A percentile compares a stretch with the other conserved stretches of the same genome.
Evolutionary conservation across 768 basidiomycete genomes (phyloP).

Genomic region (Leccinum variicolor): DNA sequence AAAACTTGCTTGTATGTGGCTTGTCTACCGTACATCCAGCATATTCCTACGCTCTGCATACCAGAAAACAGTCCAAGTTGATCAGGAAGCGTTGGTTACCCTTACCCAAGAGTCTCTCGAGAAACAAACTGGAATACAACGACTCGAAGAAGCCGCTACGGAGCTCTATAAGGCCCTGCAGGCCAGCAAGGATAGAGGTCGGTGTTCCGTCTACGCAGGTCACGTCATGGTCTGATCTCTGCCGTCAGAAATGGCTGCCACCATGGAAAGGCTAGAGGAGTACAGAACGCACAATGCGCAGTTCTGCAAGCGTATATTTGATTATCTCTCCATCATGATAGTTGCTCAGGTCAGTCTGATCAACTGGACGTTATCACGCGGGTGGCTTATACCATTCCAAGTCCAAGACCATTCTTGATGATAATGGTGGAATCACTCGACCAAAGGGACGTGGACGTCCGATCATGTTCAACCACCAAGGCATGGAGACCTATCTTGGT

Average conservation of each 20-base stretch:
- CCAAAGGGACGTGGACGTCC: constrained; percentile 43
- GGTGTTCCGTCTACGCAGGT: background rate
- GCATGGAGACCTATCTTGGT: constrained; percentile 79
- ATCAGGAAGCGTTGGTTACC: constrained; percentile 64
- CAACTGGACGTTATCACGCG: background rate
- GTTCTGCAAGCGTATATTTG: constrained; percentile 89
- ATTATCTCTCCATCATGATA: constrained; percentile 90
- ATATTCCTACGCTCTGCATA: background rate
- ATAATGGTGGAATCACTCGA: constrained; percentile 54
- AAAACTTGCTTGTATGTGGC: constrained; percentile 72
- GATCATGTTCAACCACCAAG: constrained; percentile 57
- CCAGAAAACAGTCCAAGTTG: constrained; percentile 95
- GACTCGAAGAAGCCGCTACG: constrained; percentile 77
- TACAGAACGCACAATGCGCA: constrained; percentile 87
- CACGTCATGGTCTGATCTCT: constrained; percentile 3
- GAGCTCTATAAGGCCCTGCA: constrained; percentile 95
- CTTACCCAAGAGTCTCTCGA: constrained; percentile 91
- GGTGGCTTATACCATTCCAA: constrained; percentile 28
- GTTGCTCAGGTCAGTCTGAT: constrained; percentile 69
- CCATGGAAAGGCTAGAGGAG: constrained; percentile 88
- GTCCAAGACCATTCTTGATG: constrained; percentile 67
- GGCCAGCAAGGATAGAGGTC: constrained; percentile 86
- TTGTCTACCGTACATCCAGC: background rate
- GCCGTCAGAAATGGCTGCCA: constrained; percentile 86
- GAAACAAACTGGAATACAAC: constrained; percentile 68